phyloP scores from a whole-genome alignment of 2,329 filamentous ascomycete genomes.

The Ascochyta koolunga region DNA sequence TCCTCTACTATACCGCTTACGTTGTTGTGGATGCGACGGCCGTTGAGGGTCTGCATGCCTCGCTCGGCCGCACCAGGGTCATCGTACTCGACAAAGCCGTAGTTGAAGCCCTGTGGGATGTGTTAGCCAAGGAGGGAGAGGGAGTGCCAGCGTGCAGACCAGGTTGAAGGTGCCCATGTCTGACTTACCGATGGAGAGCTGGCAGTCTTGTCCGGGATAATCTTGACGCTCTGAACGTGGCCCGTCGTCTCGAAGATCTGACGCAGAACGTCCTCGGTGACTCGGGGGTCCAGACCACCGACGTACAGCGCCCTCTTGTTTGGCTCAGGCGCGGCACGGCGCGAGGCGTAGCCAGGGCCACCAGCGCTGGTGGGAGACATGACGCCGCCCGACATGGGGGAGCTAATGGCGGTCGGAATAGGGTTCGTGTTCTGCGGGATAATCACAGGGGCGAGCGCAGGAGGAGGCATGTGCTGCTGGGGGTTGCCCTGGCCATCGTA shows the following conservation, averaged over 20 bases:
- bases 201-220: constrained; percentile 99
- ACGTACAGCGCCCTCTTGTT: constrained; percentile 98
- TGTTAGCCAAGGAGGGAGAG: constrained; percentile 20
- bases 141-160: neutral
- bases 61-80: constrained; percentile 95
- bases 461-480: constrained; percentile 86
- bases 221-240: constrained; percentile 98
- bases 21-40: constrained; percentile 91
- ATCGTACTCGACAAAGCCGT: constrained; percentile 98
- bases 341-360: constrained; percentile 70
- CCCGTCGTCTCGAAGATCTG: constrained; percentile 99
- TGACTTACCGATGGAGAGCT: constrained; percentile 54
- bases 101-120: constrained; percentile 85
- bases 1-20: constrained; percentile 61
- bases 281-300: constrained; percentile 89
- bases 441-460: constrained; percentile 79
- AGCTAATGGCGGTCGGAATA: constrained; percentile 90
- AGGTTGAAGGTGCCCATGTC: constrained; percentile 13
- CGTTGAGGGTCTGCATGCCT: constrained; percentile 96
- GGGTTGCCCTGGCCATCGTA: constrained; percentile 66
- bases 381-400: constrained; percentile 77
- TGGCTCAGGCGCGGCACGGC: constrained; percentile 92
- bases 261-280: constrained; percentile 93
- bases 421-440: constrained; percentile 97
- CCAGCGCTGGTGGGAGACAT: constrained; percentile 81